Evolutionary conservation across 2,329 filamentous ascomycete genomes (phyloP).

Genomic region (Xylaria sp.): DNA sequence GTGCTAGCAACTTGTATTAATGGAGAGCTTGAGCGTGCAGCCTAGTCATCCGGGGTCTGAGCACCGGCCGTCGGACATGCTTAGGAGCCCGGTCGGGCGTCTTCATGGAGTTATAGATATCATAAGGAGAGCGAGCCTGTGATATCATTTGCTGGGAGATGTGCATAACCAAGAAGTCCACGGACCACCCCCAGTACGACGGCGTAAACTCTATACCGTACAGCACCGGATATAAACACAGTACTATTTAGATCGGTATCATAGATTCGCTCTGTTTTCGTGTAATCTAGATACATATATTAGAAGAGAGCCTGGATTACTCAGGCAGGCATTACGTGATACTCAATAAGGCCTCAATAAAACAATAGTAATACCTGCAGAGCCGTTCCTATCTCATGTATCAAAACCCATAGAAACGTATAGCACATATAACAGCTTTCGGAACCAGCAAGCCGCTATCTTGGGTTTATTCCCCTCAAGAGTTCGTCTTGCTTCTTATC

Average conservation of each 20-base stretch:
- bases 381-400: too few species aligned
- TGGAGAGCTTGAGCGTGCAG: background rate
- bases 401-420: background rate
- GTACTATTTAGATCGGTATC: background rate
- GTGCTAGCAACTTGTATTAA: background rate
- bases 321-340: background rate
- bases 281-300: background rate
- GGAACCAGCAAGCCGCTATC: background rate
- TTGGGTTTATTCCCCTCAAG: background rate
- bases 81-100: background rate
- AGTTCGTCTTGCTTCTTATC: background rate
- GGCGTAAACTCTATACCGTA: background rate
- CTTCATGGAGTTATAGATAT: background rate
- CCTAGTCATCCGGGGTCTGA: background rate
- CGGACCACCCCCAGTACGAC: background rate
- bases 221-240: background rate
- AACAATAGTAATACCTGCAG: too few species aligned
- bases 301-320: background rate
- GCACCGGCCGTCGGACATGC: background rate
- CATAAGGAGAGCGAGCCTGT: background rate
- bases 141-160: background rate
- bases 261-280: background rate
- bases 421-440: background rate
- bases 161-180: background rate
- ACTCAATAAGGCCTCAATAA: too few species aligned